Percentiles rank a stretch among this genome's conserved stretches.
phyloP scores from a whole-genome alignment of 2,329 filamentous ascomycete genomes.

The Calonectria pseudoturangicola region DNA sequence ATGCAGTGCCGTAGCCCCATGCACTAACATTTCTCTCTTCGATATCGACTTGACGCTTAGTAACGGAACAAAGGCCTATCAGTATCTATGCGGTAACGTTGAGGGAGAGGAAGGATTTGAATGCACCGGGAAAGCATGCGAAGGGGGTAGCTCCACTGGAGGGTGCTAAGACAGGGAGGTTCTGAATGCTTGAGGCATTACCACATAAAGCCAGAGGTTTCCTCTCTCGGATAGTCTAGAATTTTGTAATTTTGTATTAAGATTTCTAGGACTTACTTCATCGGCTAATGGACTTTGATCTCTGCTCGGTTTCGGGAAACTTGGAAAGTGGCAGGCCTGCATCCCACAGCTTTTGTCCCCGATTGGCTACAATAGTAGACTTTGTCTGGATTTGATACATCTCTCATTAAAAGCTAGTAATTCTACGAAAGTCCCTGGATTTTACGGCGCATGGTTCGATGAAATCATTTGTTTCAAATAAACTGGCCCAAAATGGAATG shows the following conservation, averaged over 20 bases:
- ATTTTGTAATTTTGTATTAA: too few species aligned
- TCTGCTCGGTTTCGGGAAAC: background rate
- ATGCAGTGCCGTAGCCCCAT: background rate
- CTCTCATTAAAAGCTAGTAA: background rate
- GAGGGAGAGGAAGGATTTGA: constrained; percentile 4
- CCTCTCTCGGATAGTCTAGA: too few species aligned
- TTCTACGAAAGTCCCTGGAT: background rate
- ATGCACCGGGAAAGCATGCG: background rate
- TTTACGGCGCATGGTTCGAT: background rate
- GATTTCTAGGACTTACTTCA: too few species aligned
- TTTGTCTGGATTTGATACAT: background rate
- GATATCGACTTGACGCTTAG: constrained; percentile 1
- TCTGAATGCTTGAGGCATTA: too few species aligned
- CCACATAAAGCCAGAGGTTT: too few species aligned
- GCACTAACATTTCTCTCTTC: constrained; percentile 11
- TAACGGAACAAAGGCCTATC: background rate
- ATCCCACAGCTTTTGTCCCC: background rate
- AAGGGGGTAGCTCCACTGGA: constrained; percentile 6
- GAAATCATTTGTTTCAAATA: background rate
- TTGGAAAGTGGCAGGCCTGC: background rate
- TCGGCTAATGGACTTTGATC: too few species aligned
- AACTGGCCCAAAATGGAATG: background rate
- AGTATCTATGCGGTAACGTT: constrained; percentile 15
- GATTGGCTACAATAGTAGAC: background rate
- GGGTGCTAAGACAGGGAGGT: background rate